Base-by-base conservation (phyloP, 2,329 filamentous ascomycete genomes). In the Trichoderma koningiopsis region DNA sequence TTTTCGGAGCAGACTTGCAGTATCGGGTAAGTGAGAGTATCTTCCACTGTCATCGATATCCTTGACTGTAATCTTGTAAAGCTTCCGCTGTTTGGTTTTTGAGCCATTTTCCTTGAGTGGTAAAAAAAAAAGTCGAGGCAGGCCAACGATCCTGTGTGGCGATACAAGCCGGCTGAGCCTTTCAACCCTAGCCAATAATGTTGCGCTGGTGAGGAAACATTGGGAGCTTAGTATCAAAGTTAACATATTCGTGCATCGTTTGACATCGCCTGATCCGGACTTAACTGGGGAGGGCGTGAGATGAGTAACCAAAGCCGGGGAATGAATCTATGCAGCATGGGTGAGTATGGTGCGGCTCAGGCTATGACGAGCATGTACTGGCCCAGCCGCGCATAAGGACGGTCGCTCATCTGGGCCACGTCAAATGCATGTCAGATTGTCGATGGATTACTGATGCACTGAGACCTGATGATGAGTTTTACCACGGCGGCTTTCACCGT, bases 351-450 rank as follows among this genome's bases (percentile, higher is more conserved):
- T 49, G 47, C 47, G 22, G 47, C 47, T 53, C 33, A 22, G n/a
- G 53, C 49, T 22, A n/a, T 56, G 49, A 43, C 53, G 31, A 27
- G 52, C 27, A 22, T 19, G 29, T 49, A 33, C 22, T 29, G 5
- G 29, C 49, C 33, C 40, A 24, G 5, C 24, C n/a, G 62, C 22
- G 52, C 37, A 35, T 49, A 35, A 57, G 22, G 37, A 52, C 29
- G 62, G 63, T 66, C 53, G 63, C 53, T 37, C 52, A 57, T 65
- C 52, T 47, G 53, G 62, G 61, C 53, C 56, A 40, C 53, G 47
- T 66, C 53, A 47, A 57, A 66, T 58, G 63, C 63, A 66, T 66
- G 63, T 66, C n/a, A 66, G 63, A 66, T 58, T 66, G 63, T 66
- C 63, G 63, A 66, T 66, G 53, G 63, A 49, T 56, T 57, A 58